Evolutionary conservation across 768 basidiomycete genomes (phyloP), one percentile per base, ranked within the genome.

Genomic region (Mycena sanguinolenta): DNA sequence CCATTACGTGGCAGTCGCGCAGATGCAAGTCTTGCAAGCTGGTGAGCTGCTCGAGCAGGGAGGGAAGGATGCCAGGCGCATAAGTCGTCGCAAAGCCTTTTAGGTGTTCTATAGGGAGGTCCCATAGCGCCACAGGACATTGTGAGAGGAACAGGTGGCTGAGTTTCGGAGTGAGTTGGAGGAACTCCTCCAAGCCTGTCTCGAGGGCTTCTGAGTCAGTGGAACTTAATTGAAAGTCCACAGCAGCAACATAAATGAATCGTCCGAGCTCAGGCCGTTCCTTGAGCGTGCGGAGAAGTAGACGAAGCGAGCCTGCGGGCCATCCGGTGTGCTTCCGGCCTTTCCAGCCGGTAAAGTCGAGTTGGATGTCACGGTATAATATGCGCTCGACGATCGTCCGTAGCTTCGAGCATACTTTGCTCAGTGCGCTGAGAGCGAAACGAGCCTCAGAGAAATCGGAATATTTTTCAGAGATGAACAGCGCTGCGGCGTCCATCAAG

Each of bases 261-360:
- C 65, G 62, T 2, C 74, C 75, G 14, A 79, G 77, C 32, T 76
- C 73, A 2, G 79, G 77, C 5, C 79, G 76, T 16, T 61, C 71
- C 39, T 71, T 66, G 1, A 80, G 63, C 17, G 78, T 79, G 8
- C 76, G 75, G 19, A 80, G 69, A 5, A 80, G 75, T 14, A 80
- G 70, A 34, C 52, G 64, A 6, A 80, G 63, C 27, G 77, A 78
- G 28, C 71, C 79, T 32, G 78, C 77, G 19, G 77, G 78, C 71
- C 73, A 77, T 30, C 70, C 73, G 2, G 78, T 69, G 50, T 80
- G 79, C 59, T 80, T 80, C 25, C 77, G 72, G 4, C 77, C 78
- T 44, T 78, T 79, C 79, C 78, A 80, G 8, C 77, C 78, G 3
- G 77, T 78, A 28, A 77, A 77, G 59, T 80, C 79, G 4, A 80